These are phyloP conservation scores for Xylaria intraflava DNA, from an alignment of 495 filamentous ascomycete genomes.

Conservation along the genomic window DNA sequence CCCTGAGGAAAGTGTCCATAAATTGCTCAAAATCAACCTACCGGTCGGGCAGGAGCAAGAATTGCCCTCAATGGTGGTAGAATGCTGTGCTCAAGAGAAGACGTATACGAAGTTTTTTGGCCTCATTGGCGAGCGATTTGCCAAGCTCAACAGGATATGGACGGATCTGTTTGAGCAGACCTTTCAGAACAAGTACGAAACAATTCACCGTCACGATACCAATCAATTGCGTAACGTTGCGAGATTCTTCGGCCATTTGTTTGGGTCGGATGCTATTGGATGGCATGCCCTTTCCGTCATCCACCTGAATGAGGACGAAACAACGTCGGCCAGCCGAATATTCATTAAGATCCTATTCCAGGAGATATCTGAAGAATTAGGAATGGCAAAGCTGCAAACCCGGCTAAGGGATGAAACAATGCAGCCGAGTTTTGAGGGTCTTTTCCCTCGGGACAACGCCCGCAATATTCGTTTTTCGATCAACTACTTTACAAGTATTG, in stretches of 20 bases:
- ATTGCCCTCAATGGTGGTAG: constrained; percentile 91
- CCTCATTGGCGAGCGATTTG: constrained; percentile 86
- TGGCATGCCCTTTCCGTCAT: constrained; percentile 85
- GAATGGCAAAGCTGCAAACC: constrained; percentile 68
- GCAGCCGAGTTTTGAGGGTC: constrained; percentile 69
- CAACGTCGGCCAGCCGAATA: constrained; percentile 88
- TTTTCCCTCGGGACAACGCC: constrained; percentile 86
- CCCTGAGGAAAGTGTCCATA: constrained; percentile 93
- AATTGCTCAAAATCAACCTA: constrained; percentile 84
- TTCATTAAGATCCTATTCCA: constrained; percentile 98
- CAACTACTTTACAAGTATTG: constrained; percentile 98
- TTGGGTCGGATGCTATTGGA: constrained; percentile 78
- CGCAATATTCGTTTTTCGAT: constrained; percentile 92
- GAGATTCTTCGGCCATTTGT: constrained; percentile 86
- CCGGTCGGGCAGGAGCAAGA: constrained; percentile 85
- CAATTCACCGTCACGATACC: constrained; percentile 93
- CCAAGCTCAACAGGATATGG: constrained; percentile 93
- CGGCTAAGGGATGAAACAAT: constrained; percentile 71
- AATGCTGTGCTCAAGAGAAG: constrained; percentile 89
- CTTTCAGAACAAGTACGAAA: constrained; percentile 92
- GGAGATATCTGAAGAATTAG: constrained; percentile 79
- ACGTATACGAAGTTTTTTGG: constrained; percentile 97
- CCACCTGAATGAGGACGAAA: constrained; percentile 93
- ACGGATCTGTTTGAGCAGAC: constrained; percentile 80
- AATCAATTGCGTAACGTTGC: constrained; percentile 92